Percentiles rank a stretch among this genome's conserved stretches.
Evolutionary conservation across 2,329 filamentous ascomycete genomes (phyloP).

Genomic region (Plectosphaerella cucumerina): DNA sequence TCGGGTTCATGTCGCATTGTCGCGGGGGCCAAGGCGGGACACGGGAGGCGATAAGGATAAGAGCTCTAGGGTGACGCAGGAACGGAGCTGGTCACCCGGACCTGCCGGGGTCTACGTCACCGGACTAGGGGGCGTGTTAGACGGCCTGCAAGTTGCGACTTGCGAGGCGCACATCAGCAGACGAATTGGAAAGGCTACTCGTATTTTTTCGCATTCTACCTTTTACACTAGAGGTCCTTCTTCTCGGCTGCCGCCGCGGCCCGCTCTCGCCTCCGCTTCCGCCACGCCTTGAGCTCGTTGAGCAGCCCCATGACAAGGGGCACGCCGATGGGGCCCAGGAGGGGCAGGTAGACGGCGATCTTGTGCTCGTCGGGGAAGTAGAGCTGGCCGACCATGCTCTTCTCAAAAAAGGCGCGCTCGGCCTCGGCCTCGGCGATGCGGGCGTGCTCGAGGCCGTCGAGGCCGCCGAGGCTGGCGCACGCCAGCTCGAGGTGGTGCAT

Average conservation of each 20-base stretch:
- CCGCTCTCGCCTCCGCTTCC: constrained; percentile 41
- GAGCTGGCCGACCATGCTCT: constrained; percentile 97
- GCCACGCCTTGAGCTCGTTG: constrained; percentile 71
- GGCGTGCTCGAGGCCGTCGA: constrained; percentile 72
- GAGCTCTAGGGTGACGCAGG: not conserved
- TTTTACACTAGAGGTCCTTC: constrained; percentile 18
- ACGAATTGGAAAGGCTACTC: not conserved
- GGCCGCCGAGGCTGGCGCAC: constrained; percentile 64
- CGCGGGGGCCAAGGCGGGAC: not conserved
- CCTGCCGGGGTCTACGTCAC: not conserved
- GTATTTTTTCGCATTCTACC: not conserved
- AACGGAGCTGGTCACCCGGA: not conserved
- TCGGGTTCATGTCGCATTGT: no score
- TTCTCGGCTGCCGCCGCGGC: constrained; percentile 29
- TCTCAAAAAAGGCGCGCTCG: constrained; percentile 95
- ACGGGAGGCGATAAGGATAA: not conserved
- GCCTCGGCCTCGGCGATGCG: constrained; percentile 83
- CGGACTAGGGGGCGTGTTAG: not conserved
- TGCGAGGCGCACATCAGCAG: not conserved
- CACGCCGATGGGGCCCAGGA: constrained; percentile 86
- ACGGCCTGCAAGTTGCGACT: not conserved
- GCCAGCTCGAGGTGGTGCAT: constrained; percentile 73
- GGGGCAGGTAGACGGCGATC: constrained; percentile 88
- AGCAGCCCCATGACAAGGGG: constrained; percentile 79
- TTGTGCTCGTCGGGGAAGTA: constrained; percentile 99